Evolutionary conservation across 345 rosid genomes (phyloP), one percentile per base, ranked within the genome.

Genomic region (Pistacia vera): DNA sequence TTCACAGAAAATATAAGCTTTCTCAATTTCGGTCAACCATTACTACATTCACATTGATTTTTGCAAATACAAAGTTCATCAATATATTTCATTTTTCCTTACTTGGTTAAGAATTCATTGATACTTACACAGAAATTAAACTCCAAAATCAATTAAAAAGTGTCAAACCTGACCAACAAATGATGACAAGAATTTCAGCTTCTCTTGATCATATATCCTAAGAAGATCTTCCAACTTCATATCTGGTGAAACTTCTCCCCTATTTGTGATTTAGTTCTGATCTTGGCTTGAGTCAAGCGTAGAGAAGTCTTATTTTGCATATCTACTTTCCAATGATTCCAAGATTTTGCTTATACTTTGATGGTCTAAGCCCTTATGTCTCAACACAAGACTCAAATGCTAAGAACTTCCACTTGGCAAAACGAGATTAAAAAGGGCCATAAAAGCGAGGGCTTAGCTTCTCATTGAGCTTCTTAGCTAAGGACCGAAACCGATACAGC

Each of bases 361-460:
- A 88, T 80, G 97, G 99, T 93, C 97, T 68, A 96, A 82, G 66
- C 98, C 99, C 72, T 91, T 96, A 83, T 81, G 86, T 77, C 91
- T 84, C 88, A 93, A 75, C 99, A n/a, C 99, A 96, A 81, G 98
- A 86, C 78, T 96, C 99, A 79, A 96, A 92, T 54, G 97, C 97
- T 63, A 92, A 79, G 84, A 93, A 96, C 79, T 93, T 93, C 93
- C 91, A 89, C 77, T 80, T 93, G 78, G 92, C 84, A n/a, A n/a
- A 67, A 87, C 86, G 46, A 96, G 97, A 83, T 91, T 88, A 63
- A 22, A 22, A 22, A 0, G 22, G 22, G 22, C 22, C 22, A 22
- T 22, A 22, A 22, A 22, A 22, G 22, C 22, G 22, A 22, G 22
- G 22, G 22, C 22, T 22, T 22, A 22, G 22, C 22, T 22, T 22